Evolutionary conservation across 176 grass and related monocot genomes (phyloP).

Genomic region (Musa beccarii): DNA sequence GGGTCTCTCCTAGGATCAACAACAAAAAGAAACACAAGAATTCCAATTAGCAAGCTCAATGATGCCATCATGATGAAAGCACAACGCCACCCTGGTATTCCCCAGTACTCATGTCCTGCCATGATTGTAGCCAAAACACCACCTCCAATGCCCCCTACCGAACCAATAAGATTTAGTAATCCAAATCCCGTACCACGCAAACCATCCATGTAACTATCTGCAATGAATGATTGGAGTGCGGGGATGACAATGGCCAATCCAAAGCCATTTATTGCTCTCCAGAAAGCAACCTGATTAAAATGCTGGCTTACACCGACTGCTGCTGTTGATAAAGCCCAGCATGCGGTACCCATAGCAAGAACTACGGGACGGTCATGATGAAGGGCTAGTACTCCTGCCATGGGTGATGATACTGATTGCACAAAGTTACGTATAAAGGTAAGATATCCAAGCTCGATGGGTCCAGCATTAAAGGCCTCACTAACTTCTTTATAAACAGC

Average conservation of each 20-base stretch:
- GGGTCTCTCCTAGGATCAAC: constrained; percentile 67
- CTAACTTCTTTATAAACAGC: constrained; percentile 97
- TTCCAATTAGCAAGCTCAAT: constrained; percentile 65
- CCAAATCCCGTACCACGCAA: constrained; percentile 74
- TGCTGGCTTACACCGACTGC: constrained; percentile 69
- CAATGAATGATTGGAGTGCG: constrained; percentile 83
- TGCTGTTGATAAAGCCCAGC: constrained; percentile 76
- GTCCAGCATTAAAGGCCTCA: constrained; percentile 73
- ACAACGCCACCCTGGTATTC: constrained; percentile 78
- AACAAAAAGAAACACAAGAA: constrained; percentile 73
- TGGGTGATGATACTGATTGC: constrained; percentile 75
- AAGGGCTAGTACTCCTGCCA: constrained; percentile 71
- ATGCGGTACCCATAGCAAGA: constrained; percentile 69
- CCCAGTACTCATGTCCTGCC: constrained; percentile 67
- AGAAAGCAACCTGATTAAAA: constrained; percentile 68
- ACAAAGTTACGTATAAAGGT: constrained; percentile 83
- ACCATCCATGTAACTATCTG: constrained; percentile 83
- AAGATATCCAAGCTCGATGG: constrained; percentile 85
- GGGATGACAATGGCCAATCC: constrained; percentile 96
- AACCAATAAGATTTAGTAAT: constrained; percentile 68
- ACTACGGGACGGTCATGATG: constrained; percentile 71
- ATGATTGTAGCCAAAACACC: constrained; percentile 76
- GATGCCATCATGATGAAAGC: constrained; percentile 76
- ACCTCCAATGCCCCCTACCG: constrained; percentile 76
- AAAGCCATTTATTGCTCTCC: constrained; percentile 83